Base-by-base conservation (phyloP, 2,329 filamentous ascomycete genomes). In the Verruconis gallopava region DNA sequence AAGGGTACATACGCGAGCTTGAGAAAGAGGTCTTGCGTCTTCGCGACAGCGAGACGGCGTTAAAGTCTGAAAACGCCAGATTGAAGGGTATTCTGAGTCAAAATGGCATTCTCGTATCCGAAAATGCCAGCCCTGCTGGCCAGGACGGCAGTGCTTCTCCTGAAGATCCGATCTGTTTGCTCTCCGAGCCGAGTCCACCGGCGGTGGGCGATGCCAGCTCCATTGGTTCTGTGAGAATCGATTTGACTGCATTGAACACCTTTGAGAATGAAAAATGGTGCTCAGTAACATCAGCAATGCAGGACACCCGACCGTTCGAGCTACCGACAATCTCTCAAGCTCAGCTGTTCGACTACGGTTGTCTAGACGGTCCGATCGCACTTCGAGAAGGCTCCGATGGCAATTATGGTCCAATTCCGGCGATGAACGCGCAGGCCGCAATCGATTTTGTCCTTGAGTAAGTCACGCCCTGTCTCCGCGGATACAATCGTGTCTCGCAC, bases 1-100 rank as follows among this genome's bases (percentile, higher is more conserved):
- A 42, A 42, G 39, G 39, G 15, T 42, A 42, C 39, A 42, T 42
- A 5, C 28, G 39, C 15, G 39, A 42, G 25, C 32, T 42, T n/a
- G 39, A 42, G 30, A 42, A 42, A 18, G 39, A 42, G 25, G 39
- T 42, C 9, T 25, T 42, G 6, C 39, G 30, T 42, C 21, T 42
- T n/a, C 3, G 39, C 5, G 39, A 42, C 11, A 42, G 6, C 3
- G 28, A 42, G 19, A 21, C 17, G 4, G 25, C 6, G 21, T 18
- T 42, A 15, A 25, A 38, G 3, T 6, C 2, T n/a, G 19, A 35
- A 21, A 42, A 42, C 18, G 17, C 28, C 12, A 20, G 4, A 14
- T 19, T 38, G 15, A 19, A 38, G 21, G 21, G 21, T 11, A 9
- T 9, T 6, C 11, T 13, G 17, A 18, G 11, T 15, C 17, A 11